Conservation (phyloP, 2,329 filamentous ascomycete species). For the Aspergillus novofumigatus region DNA sequence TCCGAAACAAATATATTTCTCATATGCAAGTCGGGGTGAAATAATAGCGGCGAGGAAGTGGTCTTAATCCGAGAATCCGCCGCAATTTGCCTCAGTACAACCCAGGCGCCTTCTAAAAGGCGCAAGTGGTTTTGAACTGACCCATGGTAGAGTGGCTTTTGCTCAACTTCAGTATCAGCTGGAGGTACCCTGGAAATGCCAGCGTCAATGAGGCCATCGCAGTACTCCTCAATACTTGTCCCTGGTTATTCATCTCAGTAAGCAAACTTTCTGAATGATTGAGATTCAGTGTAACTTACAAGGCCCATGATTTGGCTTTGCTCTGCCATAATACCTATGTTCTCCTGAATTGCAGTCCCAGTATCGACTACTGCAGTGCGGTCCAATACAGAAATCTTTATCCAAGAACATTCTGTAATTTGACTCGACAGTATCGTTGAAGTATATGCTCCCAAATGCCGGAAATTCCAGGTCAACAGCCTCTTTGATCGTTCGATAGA, state of each 20-base stretch:
- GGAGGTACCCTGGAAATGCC: conserved; percentile 35
- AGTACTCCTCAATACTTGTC: conserved; percentile 30
- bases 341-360: conserved; percentile 14
- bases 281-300: conserved; percentile 26
- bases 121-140: conserved; percentile 30
- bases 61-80: conserved; percentile 23
- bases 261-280: conserved; percentile 1
- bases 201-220: conserved; percentile 36
- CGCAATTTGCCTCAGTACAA: conserved; percentile 28
- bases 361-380: conserved; percentile 23
- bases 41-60: conserved; percentile 28
- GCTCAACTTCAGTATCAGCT: conserved; percentile 11
- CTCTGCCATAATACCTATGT: conserved; percentile 29
- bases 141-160: conserved; percentile 32
- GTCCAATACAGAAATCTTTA: too few relatives aligned
- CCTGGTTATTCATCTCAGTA: conserved; percentile 23
- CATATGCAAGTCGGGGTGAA: conserved; percentile 41
- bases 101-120: conserved; percentile 27
- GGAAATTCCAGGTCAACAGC: too few relatives aligned
- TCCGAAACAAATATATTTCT: conserved; percentile 43
- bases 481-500: too few relatives aligned
- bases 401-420: too few relatives aligned
- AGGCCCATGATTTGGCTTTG: conserved; percentile 34
- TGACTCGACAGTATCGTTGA: too few relatives aligned
- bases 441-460: too few relatives aligned